These are phyloP conservation scores for Penicillium sp. DNA, from an alignment of 2,329 filamentous ascomycete genomes.

Conservation along the genomic window DNA sequence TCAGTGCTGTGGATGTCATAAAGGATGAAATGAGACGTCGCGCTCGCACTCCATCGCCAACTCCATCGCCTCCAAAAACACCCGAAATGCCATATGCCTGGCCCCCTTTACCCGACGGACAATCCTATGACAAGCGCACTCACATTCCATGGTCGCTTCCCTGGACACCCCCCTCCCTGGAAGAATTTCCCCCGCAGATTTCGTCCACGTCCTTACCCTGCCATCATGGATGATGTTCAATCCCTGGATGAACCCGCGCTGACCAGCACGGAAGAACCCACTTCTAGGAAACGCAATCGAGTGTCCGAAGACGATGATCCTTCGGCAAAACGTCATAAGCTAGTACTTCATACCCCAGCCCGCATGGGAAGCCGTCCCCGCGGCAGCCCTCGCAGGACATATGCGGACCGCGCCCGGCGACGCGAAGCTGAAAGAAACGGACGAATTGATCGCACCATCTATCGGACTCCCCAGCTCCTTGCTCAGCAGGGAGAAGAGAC, in stretches of 20 bases:
- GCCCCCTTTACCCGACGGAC: neutral
- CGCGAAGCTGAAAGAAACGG: constrained; percentile 31
- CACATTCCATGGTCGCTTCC: constrained; percentile 6
- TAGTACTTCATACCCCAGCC: constrained; percentile 1
- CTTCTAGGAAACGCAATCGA: constrained; percentile 5
- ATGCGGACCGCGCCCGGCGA: constrained; percentile 30
- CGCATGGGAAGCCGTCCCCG: constrained; percentile 11
- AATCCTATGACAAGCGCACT: neutral
- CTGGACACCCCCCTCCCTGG: neutral
- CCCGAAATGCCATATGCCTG: neutral
- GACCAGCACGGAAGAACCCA: neutral
- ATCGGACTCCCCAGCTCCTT: constrained; percentile 33
- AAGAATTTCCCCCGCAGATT: neutral
- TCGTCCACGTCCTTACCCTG: no score
- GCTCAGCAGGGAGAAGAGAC: constrained; percentile 30
- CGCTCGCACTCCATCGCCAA: neutral
- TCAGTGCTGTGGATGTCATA: neutral
- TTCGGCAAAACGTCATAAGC: constrained; percentile 1
- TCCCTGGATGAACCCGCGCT: constrained; percentile 1
- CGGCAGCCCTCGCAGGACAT: constrained; percentile 23
- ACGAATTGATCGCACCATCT: constrained; percentile 34
- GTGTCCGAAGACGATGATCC: neutral
- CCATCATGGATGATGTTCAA: neutral
- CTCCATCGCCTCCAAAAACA: neutral
- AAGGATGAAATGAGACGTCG: no score